Evolutionary conservation across 2,329 filamentous ascomycete genomes (phyloP).

Genomic region (Akanthomyces muscarius): DNA sequence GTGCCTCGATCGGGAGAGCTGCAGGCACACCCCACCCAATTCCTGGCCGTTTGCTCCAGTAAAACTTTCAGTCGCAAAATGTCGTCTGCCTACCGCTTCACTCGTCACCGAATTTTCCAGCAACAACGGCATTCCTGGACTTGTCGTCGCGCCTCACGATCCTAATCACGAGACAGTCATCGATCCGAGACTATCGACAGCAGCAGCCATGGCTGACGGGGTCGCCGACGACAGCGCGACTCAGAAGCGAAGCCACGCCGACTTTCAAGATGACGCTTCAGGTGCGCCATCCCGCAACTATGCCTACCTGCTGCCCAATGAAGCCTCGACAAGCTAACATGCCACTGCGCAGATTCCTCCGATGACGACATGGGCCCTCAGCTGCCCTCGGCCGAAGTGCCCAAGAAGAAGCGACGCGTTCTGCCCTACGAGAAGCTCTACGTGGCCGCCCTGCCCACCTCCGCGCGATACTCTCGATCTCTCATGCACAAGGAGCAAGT

Average conservation of each 20-base stretch:
- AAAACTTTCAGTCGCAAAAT: constrained; percentile 14
- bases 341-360: constrained; percentile 50
- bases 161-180: neutral
- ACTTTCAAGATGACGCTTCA: constrained; percentile 46
- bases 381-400: constrained; percentile 71
- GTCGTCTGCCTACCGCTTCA: neutral
- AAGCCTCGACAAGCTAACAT: constrained; percentile 5
- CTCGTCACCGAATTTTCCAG: neutral
- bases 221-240: constrained; percentile 32
- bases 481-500: constrained; percentile 98
- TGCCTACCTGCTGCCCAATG: neutral
- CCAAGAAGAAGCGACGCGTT: constrained; percentile 86
- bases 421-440: constrained; percentile 95
- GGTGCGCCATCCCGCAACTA: constrained; percentile 40
- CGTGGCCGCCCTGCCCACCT: constrained; percentile 79
- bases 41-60: constrained; percentile 9
- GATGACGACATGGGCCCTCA: constrained; percentile 93
- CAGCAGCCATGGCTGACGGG: constrained; percentile 26
- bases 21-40: neutral
- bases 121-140: neutral
- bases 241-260: constrained; percentile 52
- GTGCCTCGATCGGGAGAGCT: neutral
- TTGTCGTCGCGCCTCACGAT: neutral
- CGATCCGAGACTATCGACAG: neutral
- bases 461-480: constrained; percentile 83